These are phyloP conservation scores for Elongisporangium anandrum DNA, from an alignment of 352 stramenopile genomes.

Conservation along the genomic window DNA sequence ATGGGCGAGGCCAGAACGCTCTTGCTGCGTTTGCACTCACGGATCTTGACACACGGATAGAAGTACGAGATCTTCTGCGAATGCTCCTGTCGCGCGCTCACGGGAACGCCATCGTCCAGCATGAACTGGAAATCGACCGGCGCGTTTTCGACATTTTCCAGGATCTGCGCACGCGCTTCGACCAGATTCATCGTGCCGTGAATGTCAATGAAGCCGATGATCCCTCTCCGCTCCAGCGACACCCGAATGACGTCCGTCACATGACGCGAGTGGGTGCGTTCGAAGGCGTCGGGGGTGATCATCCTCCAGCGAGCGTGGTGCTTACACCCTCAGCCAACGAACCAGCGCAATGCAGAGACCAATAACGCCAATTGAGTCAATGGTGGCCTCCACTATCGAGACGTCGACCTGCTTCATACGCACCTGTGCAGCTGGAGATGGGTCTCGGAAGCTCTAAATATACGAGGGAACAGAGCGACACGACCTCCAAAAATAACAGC, in stretches of 20 bases:
- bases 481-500: not conserved
- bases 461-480: not conserved
- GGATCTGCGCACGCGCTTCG: conserved; percentile 55
- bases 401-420: not conserved
- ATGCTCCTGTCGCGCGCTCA: conserved; percentile 56
- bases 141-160: conserved; percentile 64
- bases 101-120: conserved; percentile 52
- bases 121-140: conserved; percentile 69
- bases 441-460: not conserved
- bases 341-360: not conserved
- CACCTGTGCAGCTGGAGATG: not conserved
- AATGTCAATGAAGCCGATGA: conserved; percentile 77
- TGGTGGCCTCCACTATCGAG: not conserved
- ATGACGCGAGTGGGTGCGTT: conserved; percentile 34
- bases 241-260: conserved; percentile 60
- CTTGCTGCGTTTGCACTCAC: conserved; percentile 21
- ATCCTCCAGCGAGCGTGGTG: conserved; percentile 14
- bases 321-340: no score
- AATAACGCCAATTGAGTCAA: not conserved
- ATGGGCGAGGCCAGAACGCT: conserved; percentile 3
- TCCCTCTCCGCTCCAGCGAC: conserved; percentile 46
- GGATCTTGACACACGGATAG: conserved; percentile 69
- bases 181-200: conserved; percentile 57
- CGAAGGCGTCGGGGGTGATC: conserved; percentile 53
- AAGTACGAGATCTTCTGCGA: conserved; percentile 56